Percentiles rank a stretch among this genome's conserved stretches.
Evolutionary conservation across 768 basidiomycete species (phyloP).

Genomic region (Boletus rubropictus): DNA sequence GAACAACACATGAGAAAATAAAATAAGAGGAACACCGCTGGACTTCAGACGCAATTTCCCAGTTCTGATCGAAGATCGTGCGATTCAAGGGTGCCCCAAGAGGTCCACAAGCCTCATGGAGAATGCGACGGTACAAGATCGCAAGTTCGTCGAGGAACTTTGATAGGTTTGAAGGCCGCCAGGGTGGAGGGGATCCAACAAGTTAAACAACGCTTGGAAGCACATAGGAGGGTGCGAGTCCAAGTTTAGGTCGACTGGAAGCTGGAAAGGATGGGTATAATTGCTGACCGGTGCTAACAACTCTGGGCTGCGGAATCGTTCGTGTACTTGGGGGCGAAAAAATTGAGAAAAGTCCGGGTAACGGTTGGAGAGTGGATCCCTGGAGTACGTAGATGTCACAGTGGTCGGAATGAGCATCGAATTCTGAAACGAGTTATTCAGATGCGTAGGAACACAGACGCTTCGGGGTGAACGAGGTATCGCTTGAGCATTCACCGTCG

Average conservation of each 20-base stretch:
- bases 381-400: constrained; percentile 20
- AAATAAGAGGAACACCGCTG: neutral
- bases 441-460: neutral
- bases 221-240: neutral
- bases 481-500: neutral
- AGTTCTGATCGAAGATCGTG: neutral
- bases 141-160: neutral
- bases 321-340: constrained; percentile 17
- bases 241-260: neutral
- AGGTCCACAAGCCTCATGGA: constrained; percentile 18
- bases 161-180: neutral
- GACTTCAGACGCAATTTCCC: neutral
- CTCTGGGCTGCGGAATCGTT: constrained; percentile 5
- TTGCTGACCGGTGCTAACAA: neutral
- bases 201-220: neutral
- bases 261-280: neutral
- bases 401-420: neutral
- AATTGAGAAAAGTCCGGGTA: constrained; percentile 32
- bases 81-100: neutral
- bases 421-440: neutral
- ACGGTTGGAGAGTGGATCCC: constrained; percentile 28
- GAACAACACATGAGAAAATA: constrained; percentile 4
- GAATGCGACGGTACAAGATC: constrained; percentile 19
- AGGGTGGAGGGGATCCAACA: neutral
- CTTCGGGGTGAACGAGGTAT: neutral